A percentile compares a stretch with the other conserved stretches of the same genome.
Evolutionary conservation across 768 basidiomycete genomes (phyloP).

Genomic region (Mycena sanguinolenta): DNA sequence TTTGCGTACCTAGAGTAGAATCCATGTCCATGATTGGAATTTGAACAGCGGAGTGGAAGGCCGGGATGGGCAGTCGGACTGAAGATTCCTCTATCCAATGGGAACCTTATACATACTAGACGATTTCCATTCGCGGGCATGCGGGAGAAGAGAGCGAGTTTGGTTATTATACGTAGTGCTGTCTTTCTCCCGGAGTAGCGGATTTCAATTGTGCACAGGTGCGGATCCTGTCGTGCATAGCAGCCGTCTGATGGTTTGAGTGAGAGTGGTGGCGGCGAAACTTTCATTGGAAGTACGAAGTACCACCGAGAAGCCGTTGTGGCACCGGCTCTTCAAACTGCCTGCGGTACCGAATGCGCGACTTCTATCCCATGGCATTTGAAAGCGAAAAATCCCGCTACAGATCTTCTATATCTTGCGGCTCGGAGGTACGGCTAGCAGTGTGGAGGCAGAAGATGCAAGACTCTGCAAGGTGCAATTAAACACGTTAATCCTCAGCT

Average conservation of each 20-base stretch:
- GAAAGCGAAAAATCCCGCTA: too few relatives aligned
- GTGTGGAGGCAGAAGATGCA: too few relatives aligned
- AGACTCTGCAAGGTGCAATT: too few relatives aligned
- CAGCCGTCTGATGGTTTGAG: not conserved
- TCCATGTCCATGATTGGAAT: not conserved
- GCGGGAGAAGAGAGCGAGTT: not conserved
- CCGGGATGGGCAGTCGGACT: not conserved
- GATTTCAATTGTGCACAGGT: not conserved
- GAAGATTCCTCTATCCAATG: not conserved
- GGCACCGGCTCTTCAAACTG: not conserved
- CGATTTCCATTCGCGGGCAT: not conserved
- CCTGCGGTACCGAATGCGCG: not conserved
- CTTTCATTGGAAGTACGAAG: not conserved
- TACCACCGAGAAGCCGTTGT: not conserved
- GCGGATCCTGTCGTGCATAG: not conserved
- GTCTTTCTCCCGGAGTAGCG: not conserved
- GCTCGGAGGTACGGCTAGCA: too few relatives aligned
- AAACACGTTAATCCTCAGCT: too few relatives aligned
- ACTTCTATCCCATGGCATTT: not conserved
- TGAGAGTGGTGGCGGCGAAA: not conserved
- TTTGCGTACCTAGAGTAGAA: not conserved
- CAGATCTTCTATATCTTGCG: too few relatives aligned
- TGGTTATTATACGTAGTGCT: not conserved
- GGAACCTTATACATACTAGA: not conserved
- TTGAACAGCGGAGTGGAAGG: not conserved